Base-by-base conservation (phyloP, 306 rosid species). In the Casuarina glauca region DNA sequence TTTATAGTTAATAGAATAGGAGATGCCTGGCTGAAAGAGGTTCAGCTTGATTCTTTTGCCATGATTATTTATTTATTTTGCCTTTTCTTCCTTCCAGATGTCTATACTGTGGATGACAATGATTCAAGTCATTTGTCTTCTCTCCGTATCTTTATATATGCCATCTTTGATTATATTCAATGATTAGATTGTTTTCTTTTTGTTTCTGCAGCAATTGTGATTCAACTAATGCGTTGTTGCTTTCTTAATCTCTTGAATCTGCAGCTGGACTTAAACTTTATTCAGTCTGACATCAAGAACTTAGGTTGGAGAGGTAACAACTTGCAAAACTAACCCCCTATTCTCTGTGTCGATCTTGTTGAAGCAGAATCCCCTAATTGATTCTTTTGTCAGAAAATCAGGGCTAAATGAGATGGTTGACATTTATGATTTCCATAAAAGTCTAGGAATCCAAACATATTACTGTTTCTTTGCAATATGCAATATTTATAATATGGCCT, bases 261-360 rank as follows among this genome's bases (percentile, higher is more conserved):
- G 91, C 93, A 95, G 99, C 75, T 93, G 89, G 92, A 90, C 82
- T 84, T 93, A 50, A 93, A 95, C 76, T 91, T 83, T 77, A 80
- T 95, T 82, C 98, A 77, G 74, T 88, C 90, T 63, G 87, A 87
- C 80, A 69, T 93, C 53, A 78, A 81, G 85, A 89, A 88, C 85
- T 78, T 93, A 73, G 81, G 72, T 70, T 88, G 88, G 91, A 88
- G 89, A 89, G 99, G 97, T 93, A 91, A 57, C 53, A 81, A 54
- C 83, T 45, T 16, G 12, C 17, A 43, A 72, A 38, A 55, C 50
- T 63, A 62, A 51, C n/a, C 9, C 73, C 67, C 74, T 61, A 49
- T 49, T 62, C 8, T 20, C 11, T 16, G 3, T 46, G 48, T 73
- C 35, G 60, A 72, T 55, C 46, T 79, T n/a, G 60, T 74, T 78